These are phyloP conservation scores for Aureobasidium subglaciale DNA, from an alignment of 2,329 filamentous ascomycete genomes.

Conservation along the genomic window DNA sequence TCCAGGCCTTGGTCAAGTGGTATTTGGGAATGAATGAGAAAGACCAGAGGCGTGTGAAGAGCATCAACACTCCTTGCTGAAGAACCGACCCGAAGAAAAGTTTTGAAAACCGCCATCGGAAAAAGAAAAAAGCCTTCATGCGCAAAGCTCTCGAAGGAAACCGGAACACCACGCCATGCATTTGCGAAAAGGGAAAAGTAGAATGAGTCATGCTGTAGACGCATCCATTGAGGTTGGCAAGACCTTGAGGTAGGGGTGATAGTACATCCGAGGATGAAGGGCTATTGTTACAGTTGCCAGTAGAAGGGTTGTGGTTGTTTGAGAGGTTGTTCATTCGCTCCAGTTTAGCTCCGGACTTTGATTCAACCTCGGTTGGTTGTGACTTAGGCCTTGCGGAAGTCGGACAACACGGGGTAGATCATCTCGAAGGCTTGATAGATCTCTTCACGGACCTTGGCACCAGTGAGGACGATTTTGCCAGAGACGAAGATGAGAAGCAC, in stretches of 20 bases:
- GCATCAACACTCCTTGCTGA: background rate
- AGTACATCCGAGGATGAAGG: constrained; percentile 12
- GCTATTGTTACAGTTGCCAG: constrained; percentile 18
- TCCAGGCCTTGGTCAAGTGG: background rate
- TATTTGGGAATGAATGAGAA: background rate
- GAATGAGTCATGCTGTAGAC: background rate
- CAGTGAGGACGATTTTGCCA: constrained; percentile 96
- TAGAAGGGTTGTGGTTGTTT: background rate
- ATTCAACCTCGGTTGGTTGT: background rate
- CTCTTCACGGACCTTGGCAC: constrained; percentile 95
- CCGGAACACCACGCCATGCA: constrained; percentile 19
- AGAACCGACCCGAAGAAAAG: background rate
- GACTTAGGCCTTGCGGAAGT: constrained; percentile 29
- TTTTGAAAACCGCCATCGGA: constrained; percentile 7
- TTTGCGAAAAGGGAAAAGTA: constrained; percentile 9
- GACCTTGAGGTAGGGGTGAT: constrained; percentile 10
- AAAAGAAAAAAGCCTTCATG: constrained; percentile 13
- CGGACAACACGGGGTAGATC: constrained; percentile 88
- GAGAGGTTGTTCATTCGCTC: background rate
- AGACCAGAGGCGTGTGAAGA: background rate
- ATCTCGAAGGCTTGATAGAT: constrained; percentile 96
- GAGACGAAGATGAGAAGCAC: constrained; percentile 96
- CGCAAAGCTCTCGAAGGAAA: constrained; percentile 13
- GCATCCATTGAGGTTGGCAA: constrained; percentile 14
- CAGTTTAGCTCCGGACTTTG: background rate